phyloP scores from a whole-genome alignment of 768 basidiomycete species.

The Suillus cothurnatus region DNA sequence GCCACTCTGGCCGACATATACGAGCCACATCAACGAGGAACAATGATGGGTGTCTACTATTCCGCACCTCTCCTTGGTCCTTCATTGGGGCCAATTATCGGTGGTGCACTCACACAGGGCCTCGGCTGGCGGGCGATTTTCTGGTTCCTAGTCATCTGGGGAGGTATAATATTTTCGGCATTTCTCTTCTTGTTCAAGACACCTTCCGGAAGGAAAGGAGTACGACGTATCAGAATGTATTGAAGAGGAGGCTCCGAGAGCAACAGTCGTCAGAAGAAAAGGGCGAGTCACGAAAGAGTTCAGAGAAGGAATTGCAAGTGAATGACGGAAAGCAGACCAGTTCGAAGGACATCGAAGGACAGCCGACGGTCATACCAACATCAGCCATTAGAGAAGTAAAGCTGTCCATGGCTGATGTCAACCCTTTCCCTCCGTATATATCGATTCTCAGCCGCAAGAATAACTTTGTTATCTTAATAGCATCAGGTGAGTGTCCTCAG shows the following conservation, averaged over 20 bases:
- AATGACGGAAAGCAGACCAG: background rate
- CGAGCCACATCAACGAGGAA: conserved; percentile 77
- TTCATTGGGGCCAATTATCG: conserved; percentile 67
- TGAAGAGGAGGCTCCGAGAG: conserved; percentile 45
- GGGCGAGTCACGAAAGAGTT: conserved; percentile 18
- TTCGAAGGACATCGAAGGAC: conserved; percentile 27
- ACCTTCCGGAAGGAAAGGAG: conserved; percentile 85
- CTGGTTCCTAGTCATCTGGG: conserved; percentile 75
- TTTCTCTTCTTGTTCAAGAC: conserved; percentile 76
- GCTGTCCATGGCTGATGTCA: conserved; percentile 67
- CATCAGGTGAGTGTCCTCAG: conserved; percentile 26
- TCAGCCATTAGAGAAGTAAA: conserved; percentile 41
- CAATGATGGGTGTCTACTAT: conserved; percentile 83
- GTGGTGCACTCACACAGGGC: conserved; percentile 64
- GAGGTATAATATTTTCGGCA: conserved; percentile 51
- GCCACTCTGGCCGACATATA: conserved; percentile 82
- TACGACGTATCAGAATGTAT: conserved; percentile 69
- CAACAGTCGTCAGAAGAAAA: conserved; percentile 18
- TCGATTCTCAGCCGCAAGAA: conserved; percentile 62
- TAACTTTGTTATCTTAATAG: conserved; percentile 61
- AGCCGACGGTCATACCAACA: conserved; percentile 9
- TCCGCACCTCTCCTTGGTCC: conserved; percentile 77
- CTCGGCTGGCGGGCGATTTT: conserved; percentile 85
- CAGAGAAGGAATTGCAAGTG: conserved; percentile 4
- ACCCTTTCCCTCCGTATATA: conserved; percentile 65